Conservation (phyloP, 805 yeast genomes). For the Candida fluviatilis region DNA sequence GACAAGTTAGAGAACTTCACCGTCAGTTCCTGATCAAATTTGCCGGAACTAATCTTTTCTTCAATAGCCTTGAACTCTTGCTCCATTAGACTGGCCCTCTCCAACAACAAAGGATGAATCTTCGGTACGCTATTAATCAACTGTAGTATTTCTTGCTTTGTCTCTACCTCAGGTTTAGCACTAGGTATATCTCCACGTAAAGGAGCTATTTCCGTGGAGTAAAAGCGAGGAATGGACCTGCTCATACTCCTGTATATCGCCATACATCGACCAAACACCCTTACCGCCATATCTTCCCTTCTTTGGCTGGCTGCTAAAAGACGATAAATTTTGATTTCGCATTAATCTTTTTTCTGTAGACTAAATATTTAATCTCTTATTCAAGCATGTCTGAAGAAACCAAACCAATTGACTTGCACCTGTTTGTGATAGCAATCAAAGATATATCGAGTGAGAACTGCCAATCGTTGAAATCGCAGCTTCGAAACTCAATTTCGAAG, state of each 20-base stretch:
- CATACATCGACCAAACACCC: too few species aligned
- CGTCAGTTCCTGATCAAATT: conserved; percentile 31
- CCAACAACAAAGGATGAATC: conserved; percentile 37
- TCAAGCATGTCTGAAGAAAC: conserved; percentile 18
- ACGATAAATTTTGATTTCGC: too few species aligned
- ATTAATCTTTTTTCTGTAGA: not conserved
- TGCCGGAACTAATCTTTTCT: conserved; percentile 21
- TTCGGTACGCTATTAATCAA: conserved; percentile 13
- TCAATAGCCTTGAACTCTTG: conserved; percentile 26
- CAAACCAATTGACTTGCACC: conserved; percentile 28
- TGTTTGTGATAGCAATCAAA: conserved; percentile 49
- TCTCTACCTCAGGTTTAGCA: not conserved
- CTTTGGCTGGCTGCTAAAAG: too few species aligned
- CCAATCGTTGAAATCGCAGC: conserved; percentile 13
- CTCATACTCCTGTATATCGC: too few species aligned
- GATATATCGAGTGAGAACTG: conserved; percentile 44
- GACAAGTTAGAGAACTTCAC: conserved; percentile 30
- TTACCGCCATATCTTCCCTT: too few species aligned
- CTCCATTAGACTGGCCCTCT: conserved; percentile 31
- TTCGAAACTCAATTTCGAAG: conserved; percentile 40
- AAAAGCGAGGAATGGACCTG: not conserved
- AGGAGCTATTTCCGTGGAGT: not conserved
- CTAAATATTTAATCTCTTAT: too few species aligned
- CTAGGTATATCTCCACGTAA: too few species aligned
- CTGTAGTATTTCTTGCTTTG: not conserved